Evolutionary conservation across 2,329 filamentous ascomycete genomes (phyloP), one percentile per base, ranked within the genome.

Genomic region (Pyrenophora seminiperda): DNA sequence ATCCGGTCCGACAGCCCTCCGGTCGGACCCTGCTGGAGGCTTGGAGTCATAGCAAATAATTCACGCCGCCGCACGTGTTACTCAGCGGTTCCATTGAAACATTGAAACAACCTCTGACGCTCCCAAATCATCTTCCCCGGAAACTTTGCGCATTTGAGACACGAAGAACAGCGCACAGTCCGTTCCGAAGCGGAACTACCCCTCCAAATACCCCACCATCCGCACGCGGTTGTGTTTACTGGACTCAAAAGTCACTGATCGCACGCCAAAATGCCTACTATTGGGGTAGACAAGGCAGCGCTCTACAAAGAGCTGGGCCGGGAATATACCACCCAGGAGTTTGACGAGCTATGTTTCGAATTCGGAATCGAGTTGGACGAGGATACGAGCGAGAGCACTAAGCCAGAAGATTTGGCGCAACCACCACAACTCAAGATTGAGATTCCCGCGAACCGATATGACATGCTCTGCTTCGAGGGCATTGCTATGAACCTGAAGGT

Each of bases 361-460:
- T 99, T 96, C 72, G 92, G 92, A 53, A 95, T 99, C 72, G 94
- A 99, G 76, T 84, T 99, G 63, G 94, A 99, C 78, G 93, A 97
- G 79, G 94, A 99, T 52, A 62, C 56, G 11, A 66, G 58, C 24
- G 54, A 65, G 48, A 64, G 61, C 44, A 68, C 67, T 38, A 74
- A 67, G 53, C 51, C 67, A 11, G 70, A 73, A 45, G 57, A 59
- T 41, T 47, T 64, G 77, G 89, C 95, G 75, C 90, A 96, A 76
- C 85, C 90, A 42, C 88, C 94, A 48, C 90, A 97, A 77, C 84
- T 97, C 68, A 97, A 97, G 82, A 97, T 99, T 71, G 93, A 97
- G 75, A 96, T 97, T 67, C 91, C 92, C 56, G 93, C 94, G 68
- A 97, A 97, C 77, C 86, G 91, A 76, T 88, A 88, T 81, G 85